Percentiles rank a stretch among this genome's conserved stretches.
phyloP scores from a whole-genome alignment of 140 eudicot genomes.

The Artemisia princeps region DNA sequence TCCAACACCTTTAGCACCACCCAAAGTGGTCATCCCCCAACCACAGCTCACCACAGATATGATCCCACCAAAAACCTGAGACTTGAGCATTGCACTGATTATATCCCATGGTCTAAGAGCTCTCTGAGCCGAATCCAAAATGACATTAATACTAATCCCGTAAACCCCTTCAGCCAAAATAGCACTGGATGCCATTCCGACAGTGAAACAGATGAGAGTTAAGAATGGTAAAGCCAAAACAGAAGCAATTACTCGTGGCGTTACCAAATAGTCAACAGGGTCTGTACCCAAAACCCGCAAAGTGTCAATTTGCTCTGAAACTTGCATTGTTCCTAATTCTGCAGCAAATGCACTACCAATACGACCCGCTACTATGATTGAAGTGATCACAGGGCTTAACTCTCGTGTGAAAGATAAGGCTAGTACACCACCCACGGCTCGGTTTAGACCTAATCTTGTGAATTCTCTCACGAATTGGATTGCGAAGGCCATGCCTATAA shows the following conservation, averaged over 20 bases:
- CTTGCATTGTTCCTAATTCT: conserved; percentile 93
- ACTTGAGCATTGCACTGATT: background rate
- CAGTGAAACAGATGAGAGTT: conserved; percentile 68
- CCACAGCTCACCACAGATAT: background rate
- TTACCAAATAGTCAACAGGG: conserved; percentile 83
- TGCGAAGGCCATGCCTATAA: conserved; percentile 93
- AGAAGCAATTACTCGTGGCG: conserved; percentile 82
- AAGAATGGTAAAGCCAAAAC: conserved; percentile 67
- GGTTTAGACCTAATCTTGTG: conserved; percentile 77
- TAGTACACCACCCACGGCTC: conserved; percentile 88
- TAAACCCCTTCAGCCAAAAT: conserved; percentile 72
- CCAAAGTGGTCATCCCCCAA: conserved; percentile 76
- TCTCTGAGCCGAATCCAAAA: conserved; percentile 78
- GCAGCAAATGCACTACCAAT: conserved; percentile 88
- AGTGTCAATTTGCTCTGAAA: conserved; percentile 85
- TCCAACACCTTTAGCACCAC: conserved; percentile 44
- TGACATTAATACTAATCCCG: conserved; percentile 64
- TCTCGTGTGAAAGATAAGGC: conserved; percentile 85
- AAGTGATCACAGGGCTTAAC: conserved; percentile 83
- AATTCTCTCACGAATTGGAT: conserved; percentile 88
- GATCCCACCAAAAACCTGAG: background rate
- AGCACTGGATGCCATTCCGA: conserved; percentile 56
- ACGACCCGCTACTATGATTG: conserved; percentile 89
- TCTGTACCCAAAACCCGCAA: conserved; percentile 70
- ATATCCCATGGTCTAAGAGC: conserved; percentile 71